phyloP scores from a whole-genome alignment of 73 alveolate species.

The Tetrahymena elliotti region DNA sequence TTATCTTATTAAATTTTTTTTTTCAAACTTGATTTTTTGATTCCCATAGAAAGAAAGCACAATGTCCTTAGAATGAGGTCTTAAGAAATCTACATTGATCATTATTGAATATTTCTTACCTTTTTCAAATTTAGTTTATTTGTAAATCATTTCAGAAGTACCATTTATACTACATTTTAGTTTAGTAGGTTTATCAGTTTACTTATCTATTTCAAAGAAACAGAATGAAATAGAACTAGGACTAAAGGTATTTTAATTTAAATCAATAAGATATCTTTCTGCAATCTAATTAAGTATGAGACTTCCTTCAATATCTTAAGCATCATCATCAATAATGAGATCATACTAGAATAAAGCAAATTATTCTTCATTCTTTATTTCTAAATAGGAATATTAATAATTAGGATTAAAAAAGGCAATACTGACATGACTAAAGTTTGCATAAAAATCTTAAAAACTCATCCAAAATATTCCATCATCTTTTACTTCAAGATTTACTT shows the following conservation, averaged over 20 bases:
- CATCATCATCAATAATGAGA: neutral
- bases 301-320: neutral
- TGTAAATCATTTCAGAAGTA: neutral
- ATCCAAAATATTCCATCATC: slow-evolving; percentile 71
- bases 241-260: neutral
- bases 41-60: neutral
- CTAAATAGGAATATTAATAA: neutral
- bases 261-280: neutral
- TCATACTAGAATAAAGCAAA: neutral
- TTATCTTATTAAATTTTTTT: neutral
- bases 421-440: neutral
- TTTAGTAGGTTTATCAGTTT: neutral
- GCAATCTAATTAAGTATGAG: neutral
- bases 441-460: slow-evolving; percentile 42
- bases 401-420: neutral
- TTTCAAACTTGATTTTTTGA: neutral
- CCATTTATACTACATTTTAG: neutral
- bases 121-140: neutral
- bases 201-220: neutral
- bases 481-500: slow-evolving; percentile 51
- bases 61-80: neutral
- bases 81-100: neutral
- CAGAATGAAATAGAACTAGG: neutral
- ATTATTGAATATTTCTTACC: neutral
- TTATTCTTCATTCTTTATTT: neutral